These are phyloP conservation scores for Neurospora sp. DNA, from an alignment of 495 filamentous ascomycete genomes.

Conservation along the genomic window DNA sequence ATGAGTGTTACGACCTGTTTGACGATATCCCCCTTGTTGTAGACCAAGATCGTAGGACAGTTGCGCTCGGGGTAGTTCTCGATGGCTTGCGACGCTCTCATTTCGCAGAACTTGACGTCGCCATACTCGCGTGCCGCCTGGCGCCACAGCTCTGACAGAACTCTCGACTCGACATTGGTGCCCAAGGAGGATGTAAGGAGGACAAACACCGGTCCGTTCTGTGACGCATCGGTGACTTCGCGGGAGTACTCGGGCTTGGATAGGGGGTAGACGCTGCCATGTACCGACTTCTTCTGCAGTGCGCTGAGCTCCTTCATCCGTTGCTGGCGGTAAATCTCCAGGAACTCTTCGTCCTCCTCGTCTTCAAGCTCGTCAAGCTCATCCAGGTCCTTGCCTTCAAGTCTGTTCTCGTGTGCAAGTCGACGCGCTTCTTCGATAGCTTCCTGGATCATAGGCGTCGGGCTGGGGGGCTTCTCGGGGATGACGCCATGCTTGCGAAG, in stretches of 20 bases:
- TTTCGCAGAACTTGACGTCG: constrained; percentile 97
- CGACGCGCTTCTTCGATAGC: constrained; percentile 73
- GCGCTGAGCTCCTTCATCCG: constrained; percentile 70
- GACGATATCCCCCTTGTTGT: constrained; percentile 82
- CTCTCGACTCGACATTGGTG: constrained; percentile 71
- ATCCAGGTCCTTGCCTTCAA: constrained; percentile 88
- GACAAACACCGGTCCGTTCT: constrained; percentile 64
- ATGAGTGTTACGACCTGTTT: constrained; percentile 79
- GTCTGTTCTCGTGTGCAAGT: constrained; percentile 76
- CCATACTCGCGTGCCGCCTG: constrained; percentile 73
- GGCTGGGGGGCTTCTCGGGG: constrained; percentile 89
- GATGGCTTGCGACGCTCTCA: constrained; percentile 84
- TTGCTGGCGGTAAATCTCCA: constrained; percentile 77
- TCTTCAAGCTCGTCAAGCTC: constrained; percentile 92
- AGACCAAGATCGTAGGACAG: constrained; percentile 88
- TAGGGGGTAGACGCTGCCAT: constrained; percentile 85
- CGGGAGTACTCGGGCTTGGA: constrained; percentile 86
- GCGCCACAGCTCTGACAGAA: constrained; percentile 80
- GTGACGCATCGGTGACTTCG: constrained; percentile 87
- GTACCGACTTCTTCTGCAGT: constrained; percentile 61
- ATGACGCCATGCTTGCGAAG: constrained; percentile 93
- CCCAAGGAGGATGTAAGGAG: constrained; percentile 69
- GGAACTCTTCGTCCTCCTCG: constrained; percentile 79
- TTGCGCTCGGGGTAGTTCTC: constrained; percentile 93
- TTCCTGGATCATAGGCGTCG: constrained; percentile 90